Evolutionary conservation across 192 early-diverging fungal genomes (phyloP), one percentile per base, ranked within the genome.

Genomic region (Coemansia sp.): DNA sequence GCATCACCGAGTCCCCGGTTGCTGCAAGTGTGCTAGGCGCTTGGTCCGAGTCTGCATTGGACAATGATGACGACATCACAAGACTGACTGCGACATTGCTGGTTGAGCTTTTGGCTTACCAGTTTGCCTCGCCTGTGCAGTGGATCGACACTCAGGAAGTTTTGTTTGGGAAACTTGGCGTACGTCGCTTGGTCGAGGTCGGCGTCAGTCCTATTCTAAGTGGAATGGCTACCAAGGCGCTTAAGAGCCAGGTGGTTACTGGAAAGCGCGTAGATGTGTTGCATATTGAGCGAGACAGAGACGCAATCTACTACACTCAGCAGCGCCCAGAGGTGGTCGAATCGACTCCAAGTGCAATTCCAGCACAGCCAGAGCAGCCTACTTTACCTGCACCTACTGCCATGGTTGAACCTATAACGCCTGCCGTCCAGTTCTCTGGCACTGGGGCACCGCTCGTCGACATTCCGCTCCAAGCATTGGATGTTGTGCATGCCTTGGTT

Each of bases 111-210:
- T 78, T 97, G 14, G 93, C 95, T 19, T 93, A 95, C 73, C 95
- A 97, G 84, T 94, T 97, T 74, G 94, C 95, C 16, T 91, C 88
- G 46, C 90, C 95, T 35, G 95, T 97, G 24, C 88, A 92, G 73
- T 97, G 95, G 95, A 95, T 97, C 69, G 91, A 94, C 70, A 97
- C 95, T 40, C 95, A 95, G 76, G 93, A 95, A 65, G 77, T 86
- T 61, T 79, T 97, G 59, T 91, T 97, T 27, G 34, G 37, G 70
- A 79, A 88, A 65, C 90, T 87, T 79, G 80, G 90, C 35, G 89
- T 95, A 60, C 87, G 89, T 66, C 90, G 93, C 33, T 63, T 95
- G 59, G 91, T 95, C 56, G 95, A 97, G 75, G 84, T 95, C 34
- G 95, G 95, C 60, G 91, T 92, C n/a, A 86, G 87, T 66, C 92